These are phyloP conservation scores for Malus asiatica DNA, from an alignment of 306 rosid species.

Conservation along the genomic window DNA sequence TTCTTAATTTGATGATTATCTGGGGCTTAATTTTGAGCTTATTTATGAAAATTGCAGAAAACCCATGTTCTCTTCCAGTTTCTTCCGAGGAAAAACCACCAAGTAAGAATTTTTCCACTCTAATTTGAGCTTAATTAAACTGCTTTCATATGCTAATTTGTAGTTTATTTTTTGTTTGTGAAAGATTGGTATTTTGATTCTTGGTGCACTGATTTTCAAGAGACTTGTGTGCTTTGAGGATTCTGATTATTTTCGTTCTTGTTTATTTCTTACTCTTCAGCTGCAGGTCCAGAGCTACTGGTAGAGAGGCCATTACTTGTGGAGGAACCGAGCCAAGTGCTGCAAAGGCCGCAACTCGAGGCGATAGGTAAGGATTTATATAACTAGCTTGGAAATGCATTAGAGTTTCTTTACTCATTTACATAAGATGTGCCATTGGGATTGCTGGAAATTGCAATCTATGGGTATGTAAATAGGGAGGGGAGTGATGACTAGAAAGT, in stretches of 20 bases:
- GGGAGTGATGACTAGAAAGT: background rate
- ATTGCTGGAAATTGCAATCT: background rate
- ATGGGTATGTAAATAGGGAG: background rate
- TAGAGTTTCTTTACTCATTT: background rate
- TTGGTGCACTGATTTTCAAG: background rate
- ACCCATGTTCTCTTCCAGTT: slow-evolving; percentile 38
- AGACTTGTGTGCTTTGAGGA: background rate
- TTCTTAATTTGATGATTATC: background rate
- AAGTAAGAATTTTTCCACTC: slow-evolving; percentile 27
- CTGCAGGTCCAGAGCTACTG: slow-evolving; percentile 25
- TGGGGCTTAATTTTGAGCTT: slow-evolving; percentile 17
- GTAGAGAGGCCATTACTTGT: slow-evolving; percentile 40
- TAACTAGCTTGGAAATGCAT: background rate
- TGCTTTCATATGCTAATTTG: slow-evolving; percentile 5
- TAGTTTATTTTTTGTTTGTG: background rate
- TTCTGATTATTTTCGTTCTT: slow-evolving; percentile 10
- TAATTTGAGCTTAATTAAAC: background rate
- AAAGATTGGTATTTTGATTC: background rate
- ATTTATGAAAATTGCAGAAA: slow-evolving; percentile 41
- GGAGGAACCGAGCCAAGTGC: slow-evolving; percentile 35
- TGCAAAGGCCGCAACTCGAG: slow-evolving; percentile 53
- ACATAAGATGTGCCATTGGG: background rate
- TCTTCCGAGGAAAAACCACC: slow-evolving; percentile 15
- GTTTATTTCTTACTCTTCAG: slow-evolving; percentile 26
- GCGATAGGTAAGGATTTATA: slow-evolving; percentile 52